Percentiles rank a stretch among this genome's conserved stretches.
Evolutionary conservation across 2,329 filamentous ascomycete genomes (phyloP).

Genomic region (Hirsutella rhossiliensis): DNA sequence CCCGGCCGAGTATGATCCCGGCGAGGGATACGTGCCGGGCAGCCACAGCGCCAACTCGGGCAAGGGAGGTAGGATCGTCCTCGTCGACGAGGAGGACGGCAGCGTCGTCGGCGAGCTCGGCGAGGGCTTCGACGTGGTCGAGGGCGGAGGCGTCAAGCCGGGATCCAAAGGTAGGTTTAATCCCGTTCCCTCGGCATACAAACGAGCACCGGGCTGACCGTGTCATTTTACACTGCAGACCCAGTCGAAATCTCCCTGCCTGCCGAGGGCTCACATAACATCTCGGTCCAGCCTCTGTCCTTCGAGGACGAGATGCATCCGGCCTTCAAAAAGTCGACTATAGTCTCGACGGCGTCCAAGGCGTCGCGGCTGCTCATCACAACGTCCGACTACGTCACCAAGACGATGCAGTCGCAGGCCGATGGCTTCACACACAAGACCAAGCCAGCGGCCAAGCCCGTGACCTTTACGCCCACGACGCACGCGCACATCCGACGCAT

Average conservation of each 20-base stretch:
- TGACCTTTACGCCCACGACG: constrained; percentile 78
- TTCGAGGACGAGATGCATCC: constrained; percentile 68
- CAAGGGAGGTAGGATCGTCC: constrained; percentile 68
- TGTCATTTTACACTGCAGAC: constrained; percentile 28
- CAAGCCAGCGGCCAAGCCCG: constrained; percentile 64
- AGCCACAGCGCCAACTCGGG: constrained; percentile 36
- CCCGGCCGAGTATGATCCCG: constrained; percentile 66
- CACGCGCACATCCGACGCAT: constrained; percentile 80
- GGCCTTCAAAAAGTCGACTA: constrained; percentile 75
- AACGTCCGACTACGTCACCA: constrained; percentile 67
- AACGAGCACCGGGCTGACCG: neutral
- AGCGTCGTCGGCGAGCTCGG: constrained; percentile 87
- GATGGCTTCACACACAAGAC: constrained; percentile 71
- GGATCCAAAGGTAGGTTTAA: constrained; percentile 73
- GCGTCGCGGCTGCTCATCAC: constrained; percentile 90
- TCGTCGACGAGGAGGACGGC: constrained; percentile 92
- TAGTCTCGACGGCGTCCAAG: constrained; percentile 77
- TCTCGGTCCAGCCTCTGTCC: constrained; percentile 52
- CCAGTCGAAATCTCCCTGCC: constrained; percentile 72
- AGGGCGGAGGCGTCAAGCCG: constrained; percentile 61
- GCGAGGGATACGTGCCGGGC: constrained; percentile 62
- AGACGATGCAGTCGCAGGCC: constrained; percentile 64
- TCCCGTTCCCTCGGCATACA: constrained; percentile 1
- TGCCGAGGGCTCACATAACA: constrained; percentile 50
- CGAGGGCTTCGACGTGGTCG: constrained; percentile 68